Percentiles rank a stretch among this genome's conserved stretches.
These are phyloP conservation scores for Hypericum androsaemum DNA, from an alignment of 345 rosid genomes.

Conservation along the genomic window DNA sequence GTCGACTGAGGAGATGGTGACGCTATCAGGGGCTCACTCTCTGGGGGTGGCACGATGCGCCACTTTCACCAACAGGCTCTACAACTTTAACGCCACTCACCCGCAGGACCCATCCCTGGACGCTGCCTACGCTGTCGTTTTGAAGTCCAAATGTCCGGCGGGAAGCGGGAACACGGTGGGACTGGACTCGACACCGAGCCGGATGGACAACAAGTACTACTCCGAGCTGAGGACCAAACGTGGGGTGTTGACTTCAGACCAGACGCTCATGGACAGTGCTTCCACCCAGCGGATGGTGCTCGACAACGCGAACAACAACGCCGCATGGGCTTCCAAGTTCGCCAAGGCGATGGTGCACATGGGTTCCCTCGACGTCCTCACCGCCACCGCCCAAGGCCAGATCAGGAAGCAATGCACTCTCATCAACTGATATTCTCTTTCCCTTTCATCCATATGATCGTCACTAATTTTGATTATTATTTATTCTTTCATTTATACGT, in stretches of 20 bases:
- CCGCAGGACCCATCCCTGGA: too few relatives aligned
- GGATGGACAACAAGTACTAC: too few relatives aligned
- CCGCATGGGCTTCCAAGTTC: background rate
- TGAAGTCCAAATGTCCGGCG: too few relatives aligned
- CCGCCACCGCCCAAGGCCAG: background rate
- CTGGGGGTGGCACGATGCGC: constrained; percentile 20
- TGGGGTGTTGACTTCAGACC: background rate
- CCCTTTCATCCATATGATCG: too few relatives aligned
- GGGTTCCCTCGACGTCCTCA: constrained; percentile 1
- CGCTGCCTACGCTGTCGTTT: too few relatives aligned
- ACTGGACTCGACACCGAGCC: too few relatives aligned
- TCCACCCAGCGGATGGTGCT: background rate
- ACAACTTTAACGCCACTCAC: too few relatives aligned
- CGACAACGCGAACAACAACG: background rate
- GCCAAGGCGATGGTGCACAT: constrained; percentile 4
- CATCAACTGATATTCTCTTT: background rate
- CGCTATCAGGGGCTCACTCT: constrained; percentile 23
- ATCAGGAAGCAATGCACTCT: background rate
- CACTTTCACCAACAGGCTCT: constrained; percentile 12
- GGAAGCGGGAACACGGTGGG: too few relatives aligned
- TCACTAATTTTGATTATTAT: too few relatives aligned
- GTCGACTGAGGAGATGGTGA: constrained; percentile 18
- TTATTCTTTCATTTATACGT: too few relatives aligned
- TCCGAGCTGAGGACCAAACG: too few relatives aligned
- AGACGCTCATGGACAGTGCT: constrained; percentile 1